Conservation (phyloP, 129 eudicot genomes). For the Chrysanthemum lavandulifolium region DNA sequence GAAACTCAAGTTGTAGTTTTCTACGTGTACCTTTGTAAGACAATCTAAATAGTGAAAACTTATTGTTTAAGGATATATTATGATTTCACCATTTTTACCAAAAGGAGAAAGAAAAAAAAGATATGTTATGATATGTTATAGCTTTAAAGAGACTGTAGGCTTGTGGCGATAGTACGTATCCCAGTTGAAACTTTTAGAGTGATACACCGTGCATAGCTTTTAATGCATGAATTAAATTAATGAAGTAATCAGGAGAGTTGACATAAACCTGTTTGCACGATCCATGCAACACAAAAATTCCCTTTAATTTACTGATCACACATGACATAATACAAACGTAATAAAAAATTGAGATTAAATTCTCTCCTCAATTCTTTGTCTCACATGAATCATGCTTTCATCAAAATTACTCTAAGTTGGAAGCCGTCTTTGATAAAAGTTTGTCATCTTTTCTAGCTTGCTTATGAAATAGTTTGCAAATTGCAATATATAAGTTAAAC, state of each 20-base stretch:
- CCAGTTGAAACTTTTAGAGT: neutral
- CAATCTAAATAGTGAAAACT: too few species aligned
- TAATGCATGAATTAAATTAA: neutral
- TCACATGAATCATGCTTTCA: constrained; percentile 26
- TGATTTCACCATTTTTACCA: too few species aligned
- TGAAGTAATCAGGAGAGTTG: constrained; percentile 31
- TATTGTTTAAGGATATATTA: too few species aligned
- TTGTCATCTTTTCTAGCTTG: constrained; percentile 20
- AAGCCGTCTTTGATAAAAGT: constrained; percentile 6
- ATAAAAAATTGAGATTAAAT: neutral
- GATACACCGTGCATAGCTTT: neutral
- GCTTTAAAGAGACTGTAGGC: too few species aligned
- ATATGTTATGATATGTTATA: too few species aligned
- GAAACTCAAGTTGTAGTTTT: constrained; percentile 1
- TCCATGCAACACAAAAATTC: constrained; percentile 39
- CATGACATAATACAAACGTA: constrained; percentile 30
- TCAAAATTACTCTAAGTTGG: neutral
- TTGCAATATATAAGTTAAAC: too few species aligned
- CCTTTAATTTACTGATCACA: neutral
- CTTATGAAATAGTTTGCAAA: too few species aligned
- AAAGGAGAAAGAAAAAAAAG: too few species aligned
- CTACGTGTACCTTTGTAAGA: too few species aligned
- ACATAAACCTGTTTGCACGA: constrained; percentile 38
- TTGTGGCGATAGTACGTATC: too few species aligned
- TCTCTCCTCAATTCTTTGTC: constrained; percentile 10